Evolutionary conservation across 1,284 basidiomycete species (phyloP).

Genomic region (Anthracocystis walkeri): DNA sequence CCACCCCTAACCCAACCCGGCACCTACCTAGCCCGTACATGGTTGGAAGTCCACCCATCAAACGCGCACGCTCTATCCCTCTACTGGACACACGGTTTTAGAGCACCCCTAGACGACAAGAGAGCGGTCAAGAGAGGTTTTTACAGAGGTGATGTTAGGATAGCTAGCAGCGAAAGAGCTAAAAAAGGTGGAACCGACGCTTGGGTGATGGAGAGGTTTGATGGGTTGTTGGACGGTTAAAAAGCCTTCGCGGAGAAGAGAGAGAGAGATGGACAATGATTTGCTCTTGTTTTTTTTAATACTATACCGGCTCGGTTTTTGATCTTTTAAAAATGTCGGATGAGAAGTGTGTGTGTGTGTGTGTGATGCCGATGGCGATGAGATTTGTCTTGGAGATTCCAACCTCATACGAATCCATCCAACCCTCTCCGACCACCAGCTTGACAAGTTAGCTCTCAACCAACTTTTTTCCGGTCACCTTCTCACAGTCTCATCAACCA

Average conservation of each 20-base stretch:
- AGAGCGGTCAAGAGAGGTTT: conserved; percentile 39
- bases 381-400: too few relatives aligned
- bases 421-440: too few relatives aligned
- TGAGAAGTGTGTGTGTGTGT: too few relatives aligned
- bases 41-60: conserved; percentile 58
- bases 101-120: conserved; percentile 14
- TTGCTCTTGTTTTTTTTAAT: neutral
- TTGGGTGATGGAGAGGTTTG: conserved; percentile 49
- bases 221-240: conserved; percentile 18
- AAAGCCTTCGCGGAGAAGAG: too few relatives aligned
- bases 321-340: too few relatives aligned
- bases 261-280: neutral
- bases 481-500: too few relatives aligned
- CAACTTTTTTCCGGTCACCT: too few relatives aligned
- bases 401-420: too few relatives aligned
- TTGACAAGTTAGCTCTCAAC: too few relatives aligned
- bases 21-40: conserved; percentile 25
- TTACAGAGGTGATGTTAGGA: conserved; percentile 58
- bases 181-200: conserved; percentile 59
- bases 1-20: neutral
- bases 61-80: conserved; percentile 50
- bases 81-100: conserved; percentile 49
- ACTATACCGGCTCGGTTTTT: neutral
- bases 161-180: conserved; percentile 43
- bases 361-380: too few relatives aligned